phyloP scores from a whole-genome alignment of 306 rosid genomes.

The Echinosophora koreensis region DNA sequence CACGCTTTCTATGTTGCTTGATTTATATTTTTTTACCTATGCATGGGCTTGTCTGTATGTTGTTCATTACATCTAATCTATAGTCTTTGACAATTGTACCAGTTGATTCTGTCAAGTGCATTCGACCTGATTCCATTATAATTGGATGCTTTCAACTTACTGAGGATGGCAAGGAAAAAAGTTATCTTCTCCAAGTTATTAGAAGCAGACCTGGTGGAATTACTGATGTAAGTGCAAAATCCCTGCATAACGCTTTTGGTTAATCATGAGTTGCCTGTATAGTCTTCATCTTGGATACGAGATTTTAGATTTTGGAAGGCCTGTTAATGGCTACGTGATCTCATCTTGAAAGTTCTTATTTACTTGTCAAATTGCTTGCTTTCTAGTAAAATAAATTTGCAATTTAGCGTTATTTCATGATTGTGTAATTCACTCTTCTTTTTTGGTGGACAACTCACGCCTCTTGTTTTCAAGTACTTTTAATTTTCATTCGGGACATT shows the following conservation, averaged over 20 bases:
- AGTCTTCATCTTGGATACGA: constrained; percentile 15
- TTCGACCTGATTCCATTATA: constrained; percentile 83
- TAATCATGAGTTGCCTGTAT: constrained; percentile 28
- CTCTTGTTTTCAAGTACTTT: background rate
- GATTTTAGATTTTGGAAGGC: constrained; percentile 3
- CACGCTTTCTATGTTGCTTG: constrained; percentile 18
- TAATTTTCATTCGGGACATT: constrained; percentile 4
- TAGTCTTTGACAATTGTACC: constrained; percentile 55
- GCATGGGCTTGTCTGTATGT: constrained; percentile 15
- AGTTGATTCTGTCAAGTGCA: constrained; percentile 93
- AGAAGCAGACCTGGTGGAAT: constrained; percentile 72
- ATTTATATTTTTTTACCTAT: background rate
- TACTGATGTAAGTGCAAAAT: constrained; percentile 65
- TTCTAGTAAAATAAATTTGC: constrained; percentile 20
- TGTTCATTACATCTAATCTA: constrained; percentile 43
- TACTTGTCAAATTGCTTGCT: constrained; percentile 29
- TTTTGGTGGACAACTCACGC: background rate
- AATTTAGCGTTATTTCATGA: background rate
- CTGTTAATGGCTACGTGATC: background rate
- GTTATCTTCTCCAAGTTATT: constrained; percentile 81
- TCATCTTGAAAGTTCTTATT: constrained; percentile 7
- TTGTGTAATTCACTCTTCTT: background rate
- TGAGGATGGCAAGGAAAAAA: constrained; percentile 77
- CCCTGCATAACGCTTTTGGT: constrained; percentile 6
- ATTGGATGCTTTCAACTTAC: constrained; percentile 86